Evolutionary conservation across 2,329 filamentous ascomycete genomes (phyloP).

Genomic region (Monascus ruber): DNA sequence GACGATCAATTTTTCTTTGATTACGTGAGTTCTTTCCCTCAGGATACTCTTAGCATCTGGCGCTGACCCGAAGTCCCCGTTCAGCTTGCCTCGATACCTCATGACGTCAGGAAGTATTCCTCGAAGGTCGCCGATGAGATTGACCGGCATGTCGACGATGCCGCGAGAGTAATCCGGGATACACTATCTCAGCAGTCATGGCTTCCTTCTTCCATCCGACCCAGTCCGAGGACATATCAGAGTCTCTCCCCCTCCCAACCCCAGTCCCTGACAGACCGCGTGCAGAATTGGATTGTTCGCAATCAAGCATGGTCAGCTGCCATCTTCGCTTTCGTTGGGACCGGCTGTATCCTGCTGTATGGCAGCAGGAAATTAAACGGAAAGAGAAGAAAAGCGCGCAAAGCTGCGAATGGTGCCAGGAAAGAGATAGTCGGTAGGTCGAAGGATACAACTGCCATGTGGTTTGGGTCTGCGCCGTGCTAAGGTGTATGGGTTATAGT

Average conservation of each 20-base stretch:
- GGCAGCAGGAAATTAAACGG: conserved; percentile 48
- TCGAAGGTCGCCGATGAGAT: conserved; percentile 65
- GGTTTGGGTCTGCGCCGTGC: conserved; percentile 1
- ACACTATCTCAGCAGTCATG: conserved; percentile 56
- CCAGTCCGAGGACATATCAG: conserved; percentile 27
- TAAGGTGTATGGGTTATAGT: conserved; percentile 39
- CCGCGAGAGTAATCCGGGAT: conserved; percentile 60
- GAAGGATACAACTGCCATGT: neutral
- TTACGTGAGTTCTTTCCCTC: conserved; percentile 45
- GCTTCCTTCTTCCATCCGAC: conserved; percentile 59
- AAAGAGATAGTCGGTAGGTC: conserved; percentile 61
- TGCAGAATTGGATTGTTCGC: conserved; percentile 59
- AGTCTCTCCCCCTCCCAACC: conserved; percentile 24
- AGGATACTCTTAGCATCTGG: too few species aligned
- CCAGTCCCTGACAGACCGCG: conserved; percentile 39
- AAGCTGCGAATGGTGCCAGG: conserved; percentile 70
- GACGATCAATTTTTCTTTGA: conserved; percentile 71
- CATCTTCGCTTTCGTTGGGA: conserved; percentile 58
- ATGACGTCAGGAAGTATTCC: conserved; percentile 60
- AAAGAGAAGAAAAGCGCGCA: conserved; percentile 61
- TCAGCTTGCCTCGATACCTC: conserved; percentile 47
- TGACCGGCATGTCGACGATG: conserved; percentile 67
- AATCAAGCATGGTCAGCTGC: conserved; percentile 66
- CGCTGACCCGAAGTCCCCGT: neutral
- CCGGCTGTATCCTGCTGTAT: conserved; percentile 47